Percentiles rank a stretch among this genome's conserved stretches.
phyloP scores from a whole-genome alignment of 2,329 filamentous ascomycete species.

The Diaporthe vexans region DNA sequence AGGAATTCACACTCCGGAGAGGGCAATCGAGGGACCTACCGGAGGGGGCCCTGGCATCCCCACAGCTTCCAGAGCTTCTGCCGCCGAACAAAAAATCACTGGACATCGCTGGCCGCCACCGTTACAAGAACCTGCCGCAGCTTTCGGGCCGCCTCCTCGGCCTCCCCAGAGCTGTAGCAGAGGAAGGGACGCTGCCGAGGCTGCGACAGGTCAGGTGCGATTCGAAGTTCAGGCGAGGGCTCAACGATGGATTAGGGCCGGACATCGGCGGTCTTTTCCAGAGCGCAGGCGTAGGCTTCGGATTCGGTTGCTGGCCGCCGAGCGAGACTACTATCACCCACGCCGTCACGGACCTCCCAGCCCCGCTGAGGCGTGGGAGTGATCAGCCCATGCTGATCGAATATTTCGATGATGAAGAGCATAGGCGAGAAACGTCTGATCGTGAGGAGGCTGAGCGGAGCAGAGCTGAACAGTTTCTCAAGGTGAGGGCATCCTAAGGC shows the following conservation, averaged over 20 bases:
- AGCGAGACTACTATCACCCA: background rate
- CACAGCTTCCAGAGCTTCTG: background rate
- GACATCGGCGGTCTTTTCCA: background rate
- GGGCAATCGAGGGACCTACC: too few species aligned
- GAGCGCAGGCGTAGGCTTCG: background rate
- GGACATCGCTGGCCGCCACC: background rate
- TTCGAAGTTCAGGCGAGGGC: background rate
- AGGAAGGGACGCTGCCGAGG: background rate
- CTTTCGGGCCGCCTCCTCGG: background rate
- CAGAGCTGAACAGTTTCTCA: background rate
- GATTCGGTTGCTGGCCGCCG: background rate
- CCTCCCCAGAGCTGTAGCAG: too few species aligned
- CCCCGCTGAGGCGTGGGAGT: background rate
- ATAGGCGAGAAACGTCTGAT: background rate
- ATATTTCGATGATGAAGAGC: background rate
- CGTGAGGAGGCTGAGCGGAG: background rate
- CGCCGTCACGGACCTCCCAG: background rate
- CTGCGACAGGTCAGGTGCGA: constrained; percentile 16
- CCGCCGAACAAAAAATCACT: background rate
- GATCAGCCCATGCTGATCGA: background rate
- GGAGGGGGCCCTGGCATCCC: too few species aligned
- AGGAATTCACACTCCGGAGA: background rate
- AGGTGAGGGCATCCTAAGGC: background rate
- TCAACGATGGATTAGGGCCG: background rate
- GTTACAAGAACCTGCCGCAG: background rate